Base-by-base conservation (phyloP, 768 basidiomycete genomes). In the Boletus sensibilis region DNA sequence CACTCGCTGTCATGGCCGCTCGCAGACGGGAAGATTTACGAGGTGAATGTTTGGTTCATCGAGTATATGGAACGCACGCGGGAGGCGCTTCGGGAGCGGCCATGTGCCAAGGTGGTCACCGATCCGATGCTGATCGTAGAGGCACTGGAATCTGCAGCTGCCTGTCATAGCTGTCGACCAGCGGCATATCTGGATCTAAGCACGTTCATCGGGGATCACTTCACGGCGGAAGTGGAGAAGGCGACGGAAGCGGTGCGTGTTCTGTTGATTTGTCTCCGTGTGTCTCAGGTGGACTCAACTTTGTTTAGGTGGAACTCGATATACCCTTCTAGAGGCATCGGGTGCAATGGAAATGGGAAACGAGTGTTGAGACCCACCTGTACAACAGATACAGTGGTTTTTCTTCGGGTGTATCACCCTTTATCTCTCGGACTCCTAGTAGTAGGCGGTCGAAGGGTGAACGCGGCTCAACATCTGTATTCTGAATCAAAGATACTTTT, bases 1-100 rank as follows among this genome's bases (percentile, higher is more conserved):
- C 70, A 72, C 53, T 50, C 61, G 21, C 60, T 72, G 25, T 72
- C 70, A 31, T 72, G 72, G 70, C 70, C 70, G 27, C 64, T 72
- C 38, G 62, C 70, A 42, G 70, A 72, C 21, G 72, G 70, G 20
- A 72, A 72, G 61, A 72, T 72, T 23, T 73, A 72, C 47, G 70
- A 72, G 62, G 70, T 72, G 53, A 72, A 72, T 3, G 54, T 64
- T 16, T 72, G 70, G 70, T 72, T 72, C 38, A 73, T 72, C 55
- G 70, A 73, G 51, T 72, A 66, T 35, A 72, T 72, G 70, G 70
- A 72, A 18, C 72, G 72, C 10, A 34, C 68, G 41, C 60, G 70
- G 57, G 63, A 63, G 37, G 68, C 53, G 13, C 66, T 72, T 35
- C 62, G 70, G 34, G 70, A 72, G 57, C 64, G 64, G 27, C 70